Base-by-base conservation (phyloP, 768 basidiomycete genomes). In the Suillus americanus region DNA sequence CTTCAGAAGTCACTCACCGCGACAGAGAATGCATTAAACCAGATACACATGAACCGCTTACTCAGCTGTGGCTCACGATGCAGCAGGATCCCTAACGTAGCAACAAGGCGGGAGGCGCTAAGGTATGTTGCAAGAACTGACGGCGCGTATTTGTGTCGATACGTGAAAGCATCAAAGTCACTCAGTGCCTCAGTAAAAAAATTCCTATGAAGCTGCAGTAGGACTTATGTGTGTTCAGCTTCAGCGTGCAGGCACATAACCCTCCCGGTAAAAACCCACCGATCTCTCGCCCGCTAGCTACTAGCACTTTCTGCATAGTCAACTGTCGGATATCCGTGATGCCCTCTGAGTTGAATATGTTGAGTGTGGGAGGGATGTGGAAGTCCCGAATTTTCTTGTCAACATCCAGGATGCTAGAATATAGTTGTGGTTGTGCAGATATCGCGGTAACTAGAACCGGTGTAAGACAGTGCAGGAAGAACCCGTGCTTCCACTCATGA, bases 1-100 rank as follows among this genome's bases (percentile, higher is more conserved):
- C 9, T 40, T 50, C 41, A 38, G 16, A 37, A 55, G 50, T 65
- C 50, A 79, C 88, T 75, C 72, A 89, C 89, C 64, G 86, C 86
- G 9, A 87, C 87, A 51, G 89, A 89, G 72, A 89, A 90, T 23
- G 85, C 80, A 70, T 91, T 89, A 64, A 88, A 87, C 90, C 90
- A 92, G 69, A 89, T 86, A 72, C 86, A 84, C 74, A 89, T 81
- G 68, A 89, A 88, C 37, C 90, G 82, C 60, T 83, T 82, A 66
- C 85, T 86, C 59, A 91, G 74, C 67, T 87, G 83, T 9, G 85
- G 83, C 71, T 89, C 85, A 65, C 83, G 80, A 45, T 82, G 77
- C 72, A 84, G 87, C 28, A 90, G 75, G 41, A 78, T 80, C 66
- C 86, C 83, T 20, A 89, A 74, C 2, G 84, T 81, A 67, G 81